Base-by-base conservation (phyloP, 176 grass and related monocot genomes). In the Oryza rufipogon region DNA sequence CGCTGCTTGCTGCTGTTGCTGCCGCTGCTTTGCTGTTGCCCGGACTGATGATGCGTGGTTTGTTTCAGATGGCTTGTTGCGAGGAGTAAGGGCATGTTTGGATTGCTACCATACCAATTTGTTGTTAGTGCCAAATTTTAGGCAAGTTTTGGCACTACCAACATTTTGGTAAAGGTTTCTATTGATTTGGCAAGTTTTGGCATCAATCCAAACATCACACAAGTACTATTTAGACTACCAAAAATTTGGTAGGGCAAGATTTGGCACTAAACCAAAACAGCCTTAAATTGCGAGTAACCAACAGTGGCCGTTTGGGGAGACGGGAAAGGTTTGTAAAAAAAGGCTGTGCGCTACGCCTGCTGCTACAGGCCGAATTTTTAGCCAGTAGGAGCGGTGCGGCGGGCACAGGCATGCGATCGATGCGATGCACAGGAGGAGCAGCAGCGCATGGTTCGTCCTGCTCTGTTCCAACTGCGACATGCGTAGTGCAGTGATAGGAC, bases 241-340 rank as follows among this genome's bases (percentile, higher is more conserved):
- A n/a, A n/a, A n/a, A n/a, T n/a, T n/a, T n/a, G n/a, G n/a, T n/a
- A n/a, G n/a, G n/a, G n/a, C n/a, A n/a, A n/a, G n/a, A n/a, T n/a
- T n/a, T n/a, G n/a, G n/a, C n/a, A n/a, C n/a, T n/a, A n/a, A n/a
- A n/a, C n/a, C n/a, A n/a, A n/a, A n/a, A n/a, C n/a, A n/a, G n/a
- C n/a, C n/a, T n/a, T n/a, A n/a, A 42, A 42, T 44, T 13, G 69
- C 16, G 54, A 61, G 39, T 23, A 68, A 22, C 47, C 47, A 80
- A 49, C 20, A 70, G 66, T 80, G 28, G 17, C 45, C 65, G 13
- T 80, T 70, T 70, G 44, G 32, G 26, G 56, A 56, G 73, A 20
- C 11, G 52, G 47, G 52, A 49, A 9, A 61, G 56, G 56, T 61
- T 61, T 19, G 51, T 12, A 64, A 78, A 78, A 78, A 63, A 78